Evolutionary conservation across 345 rosid genomes (phyloP), one percentile per base, ranked within the genome.

Genomic region (Odontarrhena argentea): DNA sequence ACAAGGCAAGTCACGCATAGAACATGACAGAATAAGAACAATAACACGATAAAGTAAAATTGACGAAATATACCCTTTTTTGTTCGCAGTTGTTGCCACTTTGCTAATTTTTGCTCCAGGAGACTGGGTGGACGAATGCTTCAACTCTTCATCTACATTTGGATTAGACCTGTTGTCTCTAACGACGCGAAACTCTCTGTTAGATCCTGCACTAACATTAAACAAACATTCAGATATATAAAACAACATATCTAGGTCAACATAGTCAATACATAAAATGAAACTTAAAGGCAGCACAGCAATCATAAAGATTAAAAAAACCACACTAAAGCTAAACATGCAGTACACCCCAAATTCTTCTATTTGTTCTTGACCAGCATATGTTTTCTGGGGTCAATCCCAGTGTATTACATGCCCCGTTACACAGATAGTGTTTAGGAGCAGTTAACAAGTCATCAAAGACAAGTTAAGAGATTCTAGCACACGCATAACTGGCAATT

Each of bases 151-250:
- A 77, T 57, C 71, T 62, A 72, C 52, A 73, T 68, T 82, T 37
- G 35, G 77, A 46, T 74, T 86, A 65, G 84, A 74, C 71, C 92
- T 84, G 73, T 87, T 92, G 80, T 89, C 96, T 68, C 85, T 81
- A 73, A 89, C 92, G 38, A 89, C 82, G 48, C 83, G 83, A 74
- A 79, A 82, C 69, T 79, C 77, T 77, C 67, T 75, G 55, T 1
- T 76, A 15, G 63, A 38, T 70, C 87, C 80, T 77, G 79, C 36
- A 32, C 36, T 63, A 35, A 52, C 69, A 41, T 57, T 38, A 45
- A 55, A 64, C 52, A 6, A 36, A 65, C 60, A 51, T 26, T 13
- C 37, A 64, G 49, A 41, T 28, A 32, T 32, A 51, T 13, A 14
- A 65, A 14, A n/a, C 48, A 25, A 43, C 49, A 18, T 28, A 26